Conservation (phyloP, 192 early-diverging fungal genomes). For the Gigaspora rosea region DNA sequence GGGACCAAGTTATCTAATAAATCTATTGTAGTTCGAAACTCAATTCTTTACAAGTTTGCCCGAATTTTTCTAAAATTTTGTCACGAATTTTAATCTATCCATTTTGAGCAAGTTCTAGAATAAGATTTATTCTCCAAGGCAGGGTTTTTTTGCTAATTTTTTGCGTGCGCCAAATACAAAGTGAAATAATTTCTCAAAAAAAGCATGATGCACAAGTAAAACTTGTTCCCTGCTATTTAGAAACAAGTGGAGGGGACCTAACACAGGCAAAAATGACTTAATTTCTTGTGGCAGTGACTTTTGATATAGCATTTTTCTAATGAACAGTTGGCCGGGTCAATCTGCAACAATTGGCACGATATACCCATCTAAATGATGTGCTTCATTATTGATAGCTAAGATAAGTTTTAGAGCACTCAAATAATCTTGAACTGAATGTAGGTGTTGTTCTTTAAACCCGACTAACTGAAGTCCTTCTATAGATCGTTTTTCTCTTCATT, state of each 20-base stretch:
- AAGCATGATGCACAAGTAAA: not conserved
- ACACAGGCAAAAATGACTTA: not conserved
- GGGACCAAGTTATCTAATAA: not conserved
- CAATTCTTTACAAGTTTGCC: not conserved
- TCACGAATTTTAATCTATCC: not conserved
- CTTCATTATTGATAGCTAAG: not conserved
- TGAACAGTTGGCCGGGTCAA: conserved; percentile 9
- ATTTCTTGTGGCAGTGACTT: not conserved
- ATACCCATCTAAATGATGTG: not conserved
- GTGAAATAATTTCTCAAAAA: conserved; percentile 14
- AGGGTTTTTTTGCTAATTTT: not conserved
- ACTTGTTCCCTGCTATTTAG: not conserved
- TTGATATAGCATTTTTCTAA: not conserved
- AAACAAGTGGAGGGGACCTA: not conserved
- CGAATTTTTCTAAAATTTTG: not conserved
- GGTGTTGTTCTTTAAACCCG: not conserved
- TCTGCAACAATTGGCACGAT: not conserved
- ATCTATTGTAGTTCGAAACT: not conserved
- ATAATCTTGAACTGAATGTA: not conserved
- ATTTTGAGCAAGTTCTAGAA: not conserved
- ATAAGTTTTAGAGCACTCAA: not conserved
- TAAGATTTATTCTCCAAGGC: conserved; percentile 1
- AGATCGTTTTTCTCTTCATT: not conserved
- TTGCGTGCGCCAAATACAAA: not conserved
- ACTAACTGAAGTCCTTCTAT: not conserved